phyloP scores from a whole-genome alignment of 306 rosid genomes.

The Cicer judaicum region DNA sequence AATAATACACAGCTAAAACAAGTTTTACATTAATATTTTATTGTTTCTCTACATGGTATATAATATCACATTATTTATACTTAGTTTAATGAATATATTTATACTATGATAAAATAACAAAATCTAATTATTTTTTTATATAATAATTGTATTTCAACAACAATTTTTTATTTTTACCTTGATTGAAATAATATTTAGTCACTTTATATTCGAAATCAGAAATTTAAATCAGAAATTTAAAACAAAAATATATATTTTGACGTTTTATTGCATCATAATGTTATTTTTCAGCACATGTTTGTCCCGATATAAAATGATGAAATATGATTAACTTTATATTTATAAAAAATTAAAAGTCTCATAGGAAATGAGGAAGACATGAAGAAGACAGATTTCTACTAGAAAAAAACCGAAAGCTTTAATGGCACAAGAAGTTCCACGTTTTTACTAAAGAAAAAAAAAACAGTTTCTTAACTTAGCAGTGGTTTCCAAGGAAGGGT shows the following conservation, averaged over 20 bases:
- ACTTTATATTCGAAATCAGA: too few species aligned
- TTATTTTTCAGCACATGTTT: too few species aligned
- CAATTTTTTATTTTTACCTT: too few species aligned
- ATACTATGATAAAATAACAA: neutral
- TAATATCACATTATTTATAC: neutral
- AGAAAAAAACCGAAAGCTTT: constrained; percentile 6
- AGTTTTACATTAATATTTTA: neutral
- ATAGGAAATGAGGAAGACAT: neutral
- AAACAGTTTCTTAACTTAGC: constrained; percentile 28
- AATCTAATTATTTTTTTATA: neutral
- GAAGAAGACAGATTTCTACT: constrained; percentile 7
- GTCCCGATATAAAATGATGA: too few species aligned
- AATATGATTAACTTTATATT: too few species aligned
- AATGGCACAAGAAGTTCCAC: constrained; percentile 26
- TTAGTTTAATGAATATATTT: neutral
- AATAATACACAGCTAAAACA: neutral
- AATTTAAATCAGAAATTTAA: too few species aligned
- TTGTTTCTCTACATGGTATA: neutral
- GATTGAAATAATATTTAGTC: too few species aligned
- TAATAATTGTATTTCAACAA: neutral
- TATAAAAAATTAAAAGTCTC: neutral
- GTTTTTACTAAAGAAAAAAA: constrained; percentile 37
- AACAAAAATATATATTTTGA: too few species aligned
- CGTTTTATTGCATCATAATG: too few species aligned
- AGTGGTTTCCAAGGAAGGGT: neutral